A percentile compares a stretch with the other conserved stretches of the same genome.
phyloP scores from a whole-genome alignment of 1,284 basidiomycete genomes.

The Irpex sp. region DNA sequence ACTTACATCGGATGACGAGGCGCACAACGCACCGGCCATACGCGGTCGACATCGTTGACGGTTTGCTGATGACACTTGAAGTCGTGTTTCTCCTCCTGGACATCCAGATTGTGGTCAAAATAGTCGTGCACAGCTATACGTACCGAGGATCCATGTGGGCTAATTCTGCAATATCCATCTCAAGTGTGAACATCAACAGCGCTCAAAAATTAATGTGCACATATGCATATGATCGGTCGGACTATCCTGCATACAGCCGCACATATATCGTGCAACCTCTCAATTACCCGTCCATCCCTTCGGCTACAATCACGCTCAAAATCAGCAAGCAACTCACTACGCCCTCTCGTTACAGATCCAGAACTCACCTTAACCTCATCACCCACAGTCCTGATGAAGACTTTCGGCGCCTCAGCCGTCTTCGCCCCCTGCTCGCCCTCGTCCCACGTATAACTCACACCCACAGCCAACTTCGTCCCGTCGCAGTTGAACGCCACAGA shows the following conservation, averaged over 20 bases:
- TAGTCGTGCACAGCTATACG: no score
- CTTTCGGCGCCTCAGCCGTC: conserved; percentile 33
- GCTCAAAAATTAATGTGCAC: background rate
- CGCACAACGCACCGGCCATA: no score
- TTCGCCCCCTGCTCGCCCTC: conserved; percentile 69
- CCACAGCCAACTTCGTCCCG: conserved; percentile 78
- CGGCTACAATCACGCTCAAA: conserved; percentile 3
- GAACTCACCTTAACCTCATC: conserved; percentile 53
- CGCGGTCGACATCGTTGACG: no score
- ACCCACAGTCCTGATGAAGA: conserved; percentile 32
- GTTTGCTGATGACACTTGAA: no score
- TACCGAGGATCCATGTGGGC: no score
- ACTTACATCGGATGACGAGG: no score
- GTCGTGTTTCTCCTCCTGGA: no score
- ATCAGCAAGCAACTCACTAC: background rate
- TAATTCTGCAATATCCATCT: no score
- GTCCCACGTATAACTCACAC: conserved; percentile 83
- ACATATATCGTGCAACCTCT: background rate
- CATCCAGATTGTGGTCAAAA: no score
- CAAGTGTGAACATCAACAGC: background rate
- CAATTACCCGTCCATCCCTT: conserved; percentile 14
- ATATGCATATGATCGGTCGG: background rate
- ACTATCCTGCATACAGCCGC: background rate
- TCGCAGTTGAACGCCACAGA: conserved; percentile 79
- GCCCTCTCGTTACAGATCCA: background rate